phyloP scores from a whole-genome alignment of 1,139 yeast genomes.

The Nakaseomyces uthaithaninus region DNA sequence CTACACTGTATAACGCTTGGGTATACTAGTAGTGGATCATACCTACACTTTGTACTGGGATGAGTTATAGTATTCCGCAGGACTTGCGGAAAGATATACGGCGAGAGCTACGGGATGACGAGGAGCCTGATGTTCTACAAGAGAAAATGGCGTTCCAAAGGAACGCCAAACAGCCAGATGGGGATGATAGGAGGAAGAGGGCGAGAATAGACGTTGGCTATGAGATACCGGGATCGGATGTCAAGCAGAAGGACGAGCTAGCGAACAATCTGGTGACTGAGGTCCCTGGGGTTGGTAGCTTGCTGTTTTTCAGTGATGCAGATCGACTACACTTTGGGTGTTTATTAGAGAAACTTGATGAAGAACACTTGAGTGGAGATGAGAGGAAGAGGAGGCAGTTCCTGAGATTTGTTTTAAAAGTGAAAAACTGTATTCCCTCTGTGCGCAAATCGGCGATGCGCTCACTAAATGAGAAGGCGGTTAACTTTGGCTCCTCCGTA shows the following conservation, averaged over 20 bases:
- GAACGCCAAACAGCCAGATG: conserved; percentile 34
- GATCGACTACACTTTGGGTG: conserved; percentile 69
- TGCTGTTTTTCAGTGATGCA: conserved; percentile 61
- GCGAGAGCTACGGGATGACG: conserved; percentile 31
- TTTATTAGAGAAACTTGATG: conserved; percentile 38
- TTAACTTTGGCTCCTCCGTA: conserved; percentile 58
- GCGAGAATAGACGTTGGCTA: conserved; percentile 23
- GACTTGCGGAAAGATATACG: conserved; percentile 29
- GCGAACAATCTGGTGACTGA: conserved; percentile 40
- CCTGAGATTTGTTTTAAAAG: conserved; percentile 53
- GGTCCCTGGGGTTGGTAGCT: conserved; percentile 54
- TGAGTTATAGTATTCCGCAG: conserved; percentile 33
- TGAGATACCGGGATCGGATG: conserved; percentile 33
- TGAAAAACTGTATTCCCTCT: conserved; percentile 70
- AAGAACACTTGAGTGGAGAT: conserved; percentile 38
- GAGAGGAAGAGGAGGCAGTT: conserved; percentile 56
- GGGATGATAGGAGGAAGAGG: conserved; percentile 40
- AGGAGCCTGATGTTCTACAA: conserved; percentile 32
- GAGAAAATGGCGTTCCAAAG: conserved; percentile 31
- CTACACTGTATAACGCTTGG: too few relatives aligned
- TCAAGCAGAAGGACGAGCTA: conserved; percentile 25
- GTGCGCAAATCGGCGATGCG: conserved; percentile 67
- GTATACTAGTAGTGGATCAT: too few relatives aligned
- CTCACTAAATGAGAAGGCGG: conserved; percentile 56
- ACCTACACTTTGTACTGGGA: too few relatives aligned